These are phyloP conservation scores for Isatis tinctoria DNA, from an alignment of 345 rosid genomes.

Conservation along the genomic window DNA sequence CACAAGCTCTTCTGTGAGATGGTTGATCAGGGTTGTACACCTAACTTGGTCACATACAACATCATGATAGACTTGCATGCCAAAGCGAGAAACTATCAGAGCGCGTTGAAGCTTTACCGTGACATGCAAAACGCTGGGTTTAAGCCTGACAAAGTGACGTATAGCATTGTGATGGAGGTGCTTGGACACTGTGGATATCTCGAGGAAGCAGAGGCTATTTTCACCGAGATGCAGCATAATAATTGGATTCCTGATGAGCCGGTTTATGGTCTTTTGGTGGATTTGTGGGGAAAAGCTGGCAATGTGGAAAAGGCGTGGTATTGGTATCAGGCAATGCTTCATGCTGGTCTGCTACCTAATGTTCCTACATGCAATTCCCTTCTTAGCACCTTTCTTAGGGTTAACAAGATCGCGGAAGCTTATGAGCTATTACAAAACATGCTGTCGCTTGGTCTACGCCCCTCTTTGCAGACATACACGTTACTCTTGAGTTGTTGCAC, in stretches of 20 bases:
- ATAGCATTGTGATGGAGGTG: constrained; percentile 93
- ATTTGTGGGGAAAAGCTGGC: constrained; percentile 94
- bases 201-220: constrained; percentile 83
- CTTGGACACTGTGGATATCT: constrained; percentile 91
- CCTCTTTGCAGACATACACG: constrained; percentile 83
- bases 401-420: constrained; percentile 65
- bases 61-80: constrained; percentile 91
- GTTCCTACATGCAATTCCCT: constrained; percentile 95
- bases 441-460: constrained; percentile 62
- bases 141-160: constrained; percentile 88
- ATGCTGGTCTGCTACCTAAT: constrained; percentile 76
- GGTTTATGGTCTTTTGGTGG: constrained; percentile 85
- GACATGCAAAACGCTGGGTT: constrained; percentile 82
- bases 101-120: constrained; percentile 67
- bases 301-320: constrained; percentile 76
- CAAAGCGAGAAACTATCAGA: constrained; percentile 80
- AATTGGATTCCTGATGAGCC: constrained; percentile 93
- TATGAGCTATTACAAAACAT: constrained; percentile 66
- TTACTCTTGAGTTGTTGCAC: constrained; percentile 88
- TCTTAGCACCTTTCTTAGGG: constrained; percentile 81
- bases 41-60: constrained; percentile 80
- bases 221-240: constrained; percentile 67
- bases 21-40: constrained; percentile 84
- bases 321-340: constrained; percentile 85
- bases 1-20: constrained; percentile 73